Evolutionary conservation across 1,284 basidiomycete species (phyloP).

Genomic region (Austroboletus olivaceoglutinosus): DNA sequence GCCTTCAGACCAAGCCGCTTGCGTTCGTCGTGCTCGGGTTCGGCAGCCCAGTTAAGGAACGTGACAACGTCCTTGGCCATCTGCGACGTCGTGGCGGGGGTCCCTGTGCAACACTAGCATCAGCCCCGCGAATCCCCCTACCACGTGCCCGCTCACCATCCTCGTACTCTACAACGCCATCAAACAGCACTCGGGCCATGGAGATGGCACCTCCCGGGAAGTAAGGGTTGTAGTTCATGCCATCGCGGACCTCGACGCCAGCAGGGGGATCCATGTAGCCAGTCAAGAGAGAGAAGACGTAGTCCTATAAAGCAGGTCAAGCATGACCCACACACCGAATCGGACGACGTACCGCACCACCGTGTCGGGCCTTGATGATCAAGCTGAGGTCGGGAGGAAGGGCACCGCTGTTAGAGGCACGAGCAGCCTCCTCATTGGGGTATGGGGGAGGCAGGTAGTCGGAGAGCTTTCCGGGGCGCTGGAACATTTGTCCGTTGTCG

Average conservation of each 20-base stretch:
- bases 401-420: constrained; percentile 92
- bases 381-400: constrained; percentile 96
- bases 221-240: constrained; percentile 98
- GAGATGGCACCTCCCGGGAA: constrained; percentile 98
- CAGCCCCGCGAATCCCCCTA: constrained; percentile 1
- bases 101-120: constrained; percentile 53
- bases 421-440: constrained; percentile 97
- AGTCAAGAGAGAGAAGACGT: constrained; percentile 95
- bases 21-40: constrained; percentile 97
- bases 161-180: constrained; percentile 93
- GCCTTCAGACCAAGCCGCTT: constrained; percentile 97
- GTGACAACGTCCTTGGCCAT: constrained; percentile 99
- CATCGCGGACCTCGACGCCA: constrained; percentile 94
- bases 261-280: constrained; percentile 97
- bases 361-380: constrained; percentile 98
- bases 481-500: constrained; percentile 96
- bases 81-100: constrained; percentile 96
- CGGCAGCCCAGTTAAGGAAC: constrained; percentile 94
- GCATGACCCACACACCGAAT: not conserved
- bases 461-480: constrained; percentile 94
- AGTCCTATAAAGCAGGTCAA: constrained; percentile 71
- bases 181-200: constrained; percentile 97
- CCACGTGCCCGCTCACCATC: constrained; percentile 57
- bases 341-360: constrained; percentile 67
- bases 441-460: constrained; percentile 98